Percentiles rank a stretch among this genome's conserved stretches.
Conservation (phyloP, 169 alveolate species). For the Plasmodium ovale region DNA sequence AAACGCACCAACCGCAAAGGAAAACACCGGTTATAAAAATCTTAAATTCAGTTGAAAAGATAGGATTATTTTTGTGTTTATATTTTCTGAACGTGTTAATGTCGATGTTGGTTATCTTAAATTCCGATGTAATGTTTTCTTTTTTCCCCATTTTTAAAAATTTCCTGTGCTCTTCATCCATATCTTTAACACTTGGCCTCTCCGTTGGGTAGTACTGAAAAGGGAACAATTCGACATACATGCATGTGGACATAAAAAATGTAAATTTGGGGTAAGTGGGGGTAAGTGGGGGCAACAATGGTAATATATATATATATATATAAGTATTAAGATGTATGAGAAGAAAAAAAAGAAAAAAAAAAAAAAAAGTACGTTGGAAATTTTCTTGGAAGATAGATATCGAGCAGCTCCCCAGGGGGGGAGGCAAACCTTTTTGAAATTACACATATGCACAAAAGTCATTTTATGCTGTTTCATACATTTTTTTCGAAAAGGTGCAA, state of each 20-base stretch:
- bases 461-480: neutral
- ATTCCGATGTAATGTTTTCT: constrained; percentile 36
- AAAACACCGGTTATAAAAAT: constrained; percentile 77
- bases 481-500: no score
- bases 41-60: constrained; percentile 69
- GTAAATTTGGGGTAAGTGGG: neutral
- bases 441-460: no score
- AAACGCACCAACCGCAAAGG: constrained; percentile 81
- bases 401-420: no score
- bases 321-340: neutral
- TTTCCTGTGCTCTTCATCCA: constrained; percentile 56
- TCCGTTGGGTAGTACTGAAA: constrained; percentile 33
- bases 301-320: neutral
- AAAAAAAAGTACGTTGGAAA: constrained; percentile 10
- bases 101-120: constrained; percentile 59
- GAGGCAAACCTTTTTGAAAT: no score
- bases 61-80: constrained; percentile 65
- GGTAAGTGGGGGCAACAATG: neutral
- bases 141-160: constrained; percentile 24
- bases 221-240: no score
- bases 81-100: constrained; percentile 60
- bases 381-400: constrained; percentile 23
- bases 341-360: neutral
- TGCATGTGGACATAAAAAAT: neutral
- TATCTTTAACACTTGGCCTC: constrained; percentile 72